These are phyloP conservation scores for Ogataea parapolymorpha DNA, from an alignment of 805 yeast species.

Conservation along the genomic window DNA sequence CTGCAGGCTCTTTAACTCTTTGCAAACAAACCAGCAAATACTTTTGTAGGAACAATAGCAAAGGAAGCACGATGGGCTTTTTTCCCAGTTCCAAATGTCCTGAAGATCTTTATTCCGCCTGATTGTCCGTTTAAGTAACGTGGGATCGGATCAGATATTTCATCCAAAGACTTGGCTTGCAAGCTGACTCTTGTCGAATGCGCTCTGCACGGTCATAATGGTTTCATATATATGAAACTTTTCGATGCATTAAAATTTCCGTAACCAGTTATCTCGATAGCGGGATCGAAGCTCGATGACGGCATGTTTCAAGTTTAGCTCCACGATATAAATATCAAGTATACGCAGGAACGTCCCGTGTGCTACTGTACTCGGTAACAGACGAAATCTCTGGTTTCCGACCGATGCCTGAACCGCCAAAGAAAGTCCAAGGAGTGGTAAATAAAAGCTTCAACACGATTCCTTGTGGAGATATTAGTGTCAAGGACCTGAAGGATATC, in stretches of 20 bases:
- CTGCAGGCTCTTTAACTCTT: too few relatives aligned
- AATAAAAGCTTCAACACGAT: conserved; percentile 35
- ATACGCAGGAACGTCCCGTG: conserved; percentile 3
- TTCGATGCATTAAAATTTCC: neutral
- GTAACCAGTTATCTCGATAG: neutral
- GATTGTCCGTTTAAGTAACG: too few relatives aligned
- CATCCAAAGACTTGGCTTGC: too few relatives aligned
- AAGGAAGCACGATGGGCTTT: too few relatives aligned
- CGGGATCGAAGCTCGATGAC: neutral
- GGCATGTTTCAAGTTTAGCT: conserved; percentile 4
- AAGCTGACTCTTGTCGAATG: neutral
- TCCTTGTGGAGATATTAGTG: conserved; percentile 49
- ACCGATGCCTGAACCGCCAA: conserved; percentile 1
- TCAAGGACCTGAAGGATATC: conserved; percentile 57
- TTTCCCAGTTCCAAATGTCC: too few relatives aligned
- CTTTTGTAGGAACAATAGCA: too few relatives aligned
- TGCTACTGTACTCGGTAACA: neutral
- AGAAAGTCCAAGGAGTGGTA: conserved; percentile 15
- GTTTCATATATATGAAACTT: conserved; percentile 11
- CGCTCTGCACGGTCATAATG: conserved; percentile 3
- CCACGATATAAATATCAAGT: conserved; percentile 2
- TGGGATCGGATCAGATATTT: too few relatives aligned
- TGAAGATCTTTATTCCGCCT: too few relatives aligned
- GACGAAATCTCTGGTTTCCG: neutral
- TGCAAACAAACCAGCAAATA: too few relatives aligned